Base-by-base conservation (phyloP, 148 eudicot genomes). In the Bassia scoparia region DNA sequence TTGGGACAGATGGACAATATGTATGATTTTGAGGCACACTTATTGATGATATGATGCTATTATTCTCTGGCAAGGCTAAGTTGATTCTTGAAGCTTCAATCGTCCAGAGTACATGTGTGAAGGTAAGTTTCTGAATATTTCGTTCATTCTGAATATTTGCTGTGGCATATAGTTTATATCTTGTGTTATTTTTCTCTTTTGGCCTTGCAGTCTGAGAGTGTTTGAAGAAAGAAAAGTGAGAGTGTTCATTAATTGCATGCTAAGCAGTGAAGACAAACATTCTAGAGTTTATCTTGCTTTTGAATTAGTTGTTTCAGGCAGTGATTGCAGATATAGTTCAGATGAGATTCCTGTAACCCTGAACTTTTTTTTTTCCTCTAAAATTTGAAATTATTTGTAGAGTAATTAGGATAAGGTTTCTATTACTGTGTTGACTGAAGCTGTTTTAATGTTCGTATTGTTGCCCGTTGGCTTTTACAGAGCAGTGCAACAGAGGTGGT, bases 41-140 rank as follows among this genome's bases (percentile, higher is more conserved):
- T 89, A 83, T 77, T 91, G 74, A 76, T 17, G 85, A 86, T 55
- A 79, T 54, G 78, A 87, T 68, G 74, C 78, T 90, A 88, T 77
- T 89, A 90, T 82, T 90, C 96, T 49, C 86, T n/a, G n/a, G 89
- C 70, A 86, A 88, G 80, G 89, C 96, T 33, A 74, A 85, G 69
- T 31, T 90, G 90, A 93, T 87, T 90, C 46, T 70, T 23, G 88
- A 85, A 68, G 86, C 85, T 81, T 82, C 92, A 54, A n/a, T n/a
- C 88, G 90, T 70, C 92, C 96, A 66, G 96, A 87, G 56, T 90
- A 90, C 77, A 84, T 90, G 90, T 70, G n/a, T 87, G 79, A 90
- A 88, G 88, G 96, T 77, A n/a, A 60, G 14, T 13, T 29, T 64
- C 43, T 7, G 18, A 60, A 13, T 20, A 10, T 38, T 53, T 49